Evolutionary conservation across 495 filamentous ascomycete genomes (phyloP), one percentile per base, ranked within the genome.

Genomic region (Pyrenopolyporus hunteri): DNA sequence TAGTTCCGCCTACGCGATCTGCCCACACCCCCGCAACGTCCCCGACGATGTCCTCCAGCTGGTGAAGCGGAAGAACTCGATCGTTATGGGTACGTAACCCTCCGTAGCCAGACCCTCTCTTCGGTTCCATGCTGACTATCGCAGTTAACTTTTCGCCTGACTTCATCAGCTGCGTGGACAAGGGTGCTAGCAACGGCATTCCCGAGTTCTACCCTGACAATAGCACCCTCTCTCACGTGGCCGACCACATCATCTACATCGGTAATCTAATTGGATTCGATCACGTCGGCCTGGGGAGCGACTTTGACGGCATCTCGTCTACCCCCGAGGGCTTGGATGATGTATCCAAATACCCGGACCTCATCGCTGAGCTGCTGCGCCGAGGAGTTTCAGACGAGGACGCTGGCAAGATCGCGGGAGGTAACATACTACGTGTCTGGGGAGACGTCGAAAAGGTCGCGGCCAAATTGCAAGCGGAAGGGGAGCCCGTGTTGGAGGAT

Each of bases 341-440:
- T 73, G 92, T 97, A 22, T 86, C 85, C 44, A 91, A 89, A 70
- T 96, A 86, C 70, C 93, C 94, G 1, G 84, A 85, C 40, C 72
- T 98, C 49, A 83, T 97, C 4, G 86, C 82, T 4, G 89, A 92
- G 72, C 70, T 93, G 46, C 73, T 94, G 52, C 73, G 70, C 32
- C 80, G 84, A 14, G 90, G 89, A 1, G 76, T 93, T 17, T 87
- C 80, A 11, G 87, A 92, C 58, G 70, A 75, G 37, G 85, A 94
- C 62, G 87, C 81, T 1, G 76, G 69, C 17, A 87, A 88, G 65
- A 75, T 94, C 1, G 87, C 82, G 0, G 90, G 90, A 0, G 86
- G 83, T 0, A 94, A 94, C 67, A 49, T 93, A 1, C 69, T 94
- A 25, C 81, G 90, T 19, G 89, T 94, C 28, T 92, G 89, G 90